Percentiles rank a stretch among this genome's conserved stretches.
Conservation (phyloP, 176 grass and related monocot genomes). For the Oryza meyeriana region DNA sequence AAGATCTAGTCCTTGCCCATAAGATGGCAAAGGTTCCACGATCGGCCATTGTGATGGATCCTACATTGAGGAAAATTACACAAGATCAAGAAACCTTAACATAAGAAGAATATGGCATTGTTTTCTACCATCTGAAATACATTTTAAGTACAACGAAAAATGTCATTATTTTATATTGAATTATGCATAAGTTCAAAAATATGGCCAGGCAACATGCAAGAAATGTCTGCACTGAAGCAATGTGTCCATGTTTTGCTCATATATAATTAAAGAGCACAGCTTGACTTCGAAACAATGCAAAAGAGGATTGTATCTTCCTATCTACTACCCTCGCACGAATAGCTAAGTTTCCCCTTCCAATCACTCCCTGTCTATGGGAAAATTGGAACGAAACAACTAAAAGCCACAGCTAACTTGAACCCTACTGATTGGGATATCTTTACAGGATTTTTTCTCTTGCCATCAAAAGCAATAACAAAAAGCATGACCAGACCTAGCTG, state of each 20-base stretch:
- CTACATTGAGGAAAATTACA: slow-evolving; percentile 33
- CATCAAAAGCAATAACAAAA: background rate
- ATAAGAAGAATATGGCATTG: background rate
- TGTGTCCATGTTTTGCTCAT: background rate
- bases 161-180: background rate
- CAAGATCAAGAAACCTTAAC: slow-evolving; percentile 1
- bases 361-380: background rate
- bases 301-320: slow-evolving; percentile 29
- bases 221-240: background rate
- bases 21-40: slow-evolving; percentile 82
- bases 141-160: background rate
- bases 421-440: background rate
- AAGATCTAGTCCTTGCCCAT: slow-evolving; percentile 79
- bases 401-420: background rate
- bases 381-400: slow-evolving; percentile 7
- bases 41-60: slow-evolving; percentile 82
- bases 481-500: background rate
- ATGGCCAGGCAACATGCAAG: background rate
- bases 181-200: background rate
- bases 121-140: slow-evolving; percentile 17
- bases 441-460: slow-evolving; percentile 23
- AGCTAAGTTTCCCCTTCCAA: slow-evolving; percentile 34
- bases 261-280: background rate
- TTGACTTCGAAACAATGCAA: slow-evolving; percentile 20
- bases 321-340: slow-evolving; percentile 8